Base-by-base conservation (phyloP, 2,329 filamentous ascomycete species). In the Purpureocillium lavendulum region DNA sequence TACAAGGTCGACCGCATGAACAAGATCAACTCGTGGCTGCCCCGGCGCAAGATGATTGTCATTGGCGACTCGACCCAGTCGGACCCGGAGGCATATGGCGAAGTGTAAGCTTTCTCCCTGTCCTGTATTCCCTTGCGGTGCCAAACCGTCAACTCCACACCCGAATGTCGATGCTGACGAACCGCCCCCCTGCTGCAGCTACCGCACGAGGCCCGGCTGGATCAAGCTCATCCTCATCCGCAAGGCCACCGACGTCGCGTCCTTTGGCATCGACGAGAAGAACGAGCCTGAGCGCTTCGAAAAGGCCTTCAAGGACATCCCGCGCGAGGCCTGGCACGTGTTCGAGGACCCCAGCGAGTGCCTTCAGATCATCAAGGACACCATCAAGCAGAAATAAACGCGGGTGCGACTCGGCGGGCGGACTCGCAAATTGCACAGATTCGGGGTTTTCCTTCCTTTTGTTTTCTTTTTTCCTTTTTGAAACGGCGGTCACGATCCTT, bases 1-100 rank as follows among this genome's bases (percentile, higher is more conserved):
- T 97, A 96, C 70, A 97, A 97, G 61, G 75, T 84, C 10, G 76
- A 82, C 41, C 79, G 84, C 14, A 87, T 95, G 60, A 71, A 74
- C 41, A 87, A 87, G 63, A 76, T 97, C 18, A 75, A 87, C 49
- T 61, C 64, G 1, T 92, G 85, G 84, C 70, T 96, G 36, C 90
- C 90, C 0, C 72, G 73, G 49, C 72, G 85, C 44, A 84, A 82
- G 51, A 82, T 94, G 64, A 77, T 97, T 45, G 82, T 82, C 49
- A 80, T 97, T 47, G 90, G 90, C 1, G 90, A 97, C 61, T 90
- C 83, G 30, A 96, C 89, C 0, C 90, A 96, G 61, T 83, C 78
- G 18, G 90, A 97, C 51, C 89, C 90, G 0, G 90, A 97, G 58
- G 78, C 86, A 0, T 97, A 96, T 55, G 89, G 82, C 21, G 81